Evolutionary conservation across 495 filamentous ascomycete species (phyloP).

Genomic region (Elaphomyces granulatus): DNA sequence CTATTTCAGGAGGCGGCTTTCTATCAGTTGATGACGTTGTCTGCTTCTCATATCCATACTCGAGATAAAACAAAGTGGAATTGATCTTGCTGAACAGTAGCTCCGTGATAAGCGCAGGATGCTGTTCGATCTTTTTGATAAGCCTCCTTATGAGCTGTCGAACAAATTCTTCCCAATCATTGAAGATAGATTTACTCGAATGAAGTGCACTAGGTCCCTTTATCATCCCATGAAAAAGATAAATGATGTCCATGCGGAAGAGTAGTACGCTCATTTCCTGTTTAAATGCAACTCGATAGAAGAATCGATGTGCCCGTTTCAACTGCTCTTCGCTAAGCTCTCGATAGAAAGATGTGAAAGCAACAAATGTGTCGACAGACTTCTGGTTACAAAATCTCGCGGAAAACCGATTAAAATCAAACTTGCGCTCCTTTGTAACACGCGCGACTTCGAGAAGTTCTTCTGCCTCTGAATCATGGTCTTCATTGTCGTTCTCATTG

Average conservation of each 20-base stretch:
- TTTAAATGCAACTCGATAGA: constrained; percentile 92
- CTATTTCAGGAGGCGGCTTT: constrained; percentile 58
- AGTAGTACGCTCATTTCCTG: constrained; percentile 78
- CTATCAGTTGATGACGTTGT: constrained; percentile 39
- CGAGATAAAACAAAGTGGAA: constrained; percentile 67
- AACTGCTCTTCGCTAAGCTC: constrained; percentile 72
- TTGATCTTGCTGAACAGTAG: constrained; percentile 89
- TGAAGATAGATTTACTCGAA: constrained; percentile 44
- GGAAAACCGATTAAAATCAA: constrained; percentile 80
- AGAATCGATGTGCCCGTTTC: constrained; percentile 88
- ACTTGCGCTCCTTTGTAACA: constrained; percentile 68
- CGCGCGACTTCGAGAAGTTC: constrained; percentile 53
- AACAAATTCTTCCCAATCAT: constrained; percentile 85
- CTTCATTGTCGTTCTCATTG: constrained; percentile 33
- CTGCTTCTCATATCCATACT: constrained; percentile 81
- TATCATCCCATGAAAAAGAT: constrained; percentile 79
- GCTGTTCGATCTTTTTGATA: constrained; percentile 64
- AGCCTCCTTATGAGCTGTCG: constrained; percentile 65
- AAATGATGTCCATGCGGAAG: constrained; percentile 80
- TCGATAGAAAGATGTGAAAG: constrained; percentile 63
- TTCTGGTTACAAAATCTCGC: constrained; percentile 61
- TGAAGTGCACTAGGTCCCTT: constrained; percentile 76
- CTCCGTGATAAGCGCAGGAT: constrained; percentile 73
- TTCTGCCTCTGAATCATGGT: constrained; percentile 58
- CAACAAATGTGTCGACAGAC: constrained; percentile 78